Conservation (phyloP, 179 eudicot species). For the Silene noctiflora region DNA sequence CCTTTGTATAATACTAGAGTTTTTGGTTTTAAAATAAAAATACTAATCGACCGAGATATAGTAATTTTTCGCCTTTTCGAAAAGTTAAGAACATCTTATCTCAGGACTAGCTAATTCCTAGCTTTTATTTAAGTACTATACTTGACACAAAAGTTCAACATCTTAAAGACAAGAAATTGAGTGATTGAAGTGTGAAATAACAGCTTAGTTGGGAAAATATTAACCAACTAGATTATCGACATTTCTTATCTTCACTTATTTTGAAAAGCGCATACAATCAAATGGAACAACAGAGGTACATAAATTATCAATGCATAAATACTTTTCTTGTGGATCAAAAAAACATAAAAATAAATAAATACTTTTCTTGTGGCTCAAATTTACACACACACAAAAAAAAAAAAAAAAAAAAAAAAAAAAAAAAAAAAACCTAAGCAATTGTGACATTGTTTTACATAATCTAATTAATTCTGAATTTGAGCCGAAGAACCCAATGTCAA, state of each 20-base stretch:
- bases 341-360: too few relatives aligned
- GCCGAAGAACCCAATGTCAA: neutral
- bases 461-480: neutral
- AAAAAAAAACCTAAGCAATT: neutral
- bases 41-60: slow-evolving; percentile 10
- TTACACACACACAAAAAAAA: neutral
- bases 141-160: slow-evolving; percentile 2
- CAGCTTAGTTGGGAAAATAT: neutral
- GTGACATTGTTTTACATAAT: neutral
- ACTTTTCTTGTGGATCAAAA: too few relatives aligned
- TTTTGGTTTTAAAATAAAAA: slow-evolving; percentile 18
- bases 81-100: slow-evolving; percentile 10
- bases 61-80: slow-evolving; percentile 7
- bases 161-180: neutral
- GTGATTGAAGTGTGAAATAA: slow-evolving; percentile 4
- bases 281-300: neutral
- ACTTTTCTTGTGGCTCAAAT: too few relatives aligned
- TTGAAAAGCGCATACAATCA: neutral
- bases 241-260: neutral
- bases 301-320: neutral
- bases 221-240: neutral
- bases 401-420: too few relatives aligned
- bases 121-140: neutral
- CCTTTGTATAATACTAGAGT: slow-evolving; percentile 20
- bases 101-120: slow-evolving; percentile 13